Evolutionary conservation across 768 basidiomycete species (phyloP).

Genomic region (Lactarius hatsudake): DNA sequence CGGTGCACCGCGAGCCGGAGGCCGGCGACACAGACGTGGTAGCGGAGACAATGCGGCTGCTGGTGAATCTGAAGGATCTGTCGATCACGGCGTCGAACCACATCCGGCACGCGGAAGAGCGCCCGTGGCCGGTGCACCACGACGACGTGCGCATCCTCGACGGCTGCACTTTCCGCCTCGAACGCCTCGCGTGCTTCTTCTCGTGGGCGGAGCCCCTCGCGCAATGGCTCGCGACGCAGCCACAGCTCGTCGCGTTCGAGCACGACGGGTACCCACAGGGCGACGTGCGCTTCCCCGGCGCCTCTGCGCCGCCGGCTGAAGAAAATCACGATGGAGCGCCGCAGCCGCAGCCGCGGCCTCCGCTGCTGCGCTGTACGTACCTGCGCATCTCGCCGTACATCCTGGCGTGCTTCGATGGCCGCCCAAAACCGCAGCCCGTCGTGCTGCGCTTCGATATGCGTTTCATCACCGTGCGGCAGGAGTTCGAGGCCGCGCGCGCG

Average conservation of each 20-base stretch:
- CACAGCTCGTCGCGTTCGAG: slow-evolving; percentile 19
- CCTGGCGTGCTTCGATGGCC: slow-evolving; percentile 12
- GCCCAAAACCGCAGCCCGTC: slow-evolving; percentile 11
- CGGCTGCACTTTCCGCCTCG: slow-evolving; percentile 20
- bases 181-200: slow-evolving; percentile 15
- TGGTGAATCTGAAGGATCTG: slow-evolving; percentile 24
- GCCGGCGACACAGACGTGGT: slow-evolving; percentile 13
- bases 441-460: slow-evolving; percentile 18
- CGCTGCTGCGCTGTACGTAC: slow-evolving; percentile 3
- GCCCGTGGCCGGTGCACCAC: slow-evolving; percentile 14
- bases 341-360: neutral
- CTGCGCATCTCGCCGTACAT: slow-evolving; percentile 20
- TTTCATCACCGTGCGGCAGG: slow-evolving; percentile 16
- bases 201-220: slow-evolving; percentile 17
- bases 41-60: slow-evolving; percentile 9
- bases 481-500: slow-evolving; percentile 5
- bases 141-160: slow-evolving; percentile 15
- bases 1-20: slow-evolving; percentile 15
- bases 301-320: neutral
- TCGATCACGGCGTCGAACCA: slow-evolving; percentile 10
- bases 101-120: neutral
- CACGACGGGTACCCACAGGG: slow-evolving; percentile 10
- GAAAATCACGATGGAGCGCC: too few species aligned
- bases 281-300: neutral
- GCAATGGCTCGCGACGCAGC: slow-evolving; percentile 16